Conservation (phyloP, 352 stramenopile genomes). For the Phytophthora tubulina region DNA sequence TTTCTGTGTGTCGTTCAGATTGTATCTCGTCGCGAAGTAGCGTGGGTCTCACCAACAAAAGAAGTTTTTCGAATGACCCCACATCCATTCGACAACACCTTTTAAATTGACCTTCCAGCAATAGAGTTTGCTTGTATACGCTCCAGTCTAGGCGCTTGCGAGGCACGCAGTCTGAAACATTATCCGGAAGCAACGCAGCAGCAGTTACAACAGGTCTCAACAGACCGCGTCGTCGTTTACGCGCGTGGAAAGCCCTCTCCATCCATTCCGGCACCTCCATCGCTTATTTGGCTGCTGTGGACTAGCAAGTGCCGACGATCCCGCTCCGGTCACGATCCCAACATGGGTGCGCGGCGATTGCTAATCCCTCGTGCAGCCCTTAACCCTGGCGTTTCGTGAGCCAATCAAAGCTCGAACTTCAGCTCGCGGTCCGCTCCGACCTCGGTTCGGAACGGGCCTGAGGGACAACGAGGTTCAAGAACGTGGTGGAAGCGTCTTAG, state of each 20-base stretch:
- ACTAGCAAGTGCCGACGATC: not conserved
- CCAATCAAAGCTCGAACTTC: not conserved
- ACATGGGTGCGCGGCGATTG: not conserved
- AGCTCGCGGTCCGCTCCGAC: not conserved
- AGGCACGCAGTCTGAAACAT: not conserved
- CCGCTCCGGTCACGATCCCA: not conserved
- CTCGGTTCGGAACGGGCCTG: not conserved
- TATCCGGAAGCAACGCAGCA: not conserved
- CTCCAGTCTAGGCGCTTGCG: not conserved
- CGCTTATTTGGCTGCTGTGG: not conserved
- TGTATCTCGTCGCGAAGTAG: not conserved
- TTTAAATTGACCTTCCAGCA: constrained; percentile 17
- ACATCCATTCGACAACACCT: constrained; percentile 12
- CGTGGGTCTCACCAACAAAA: not conserved
- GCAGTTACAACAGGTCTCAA: not conserved
- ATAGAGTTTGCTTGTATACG: not conserved
- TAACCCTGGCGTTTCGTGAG: not conserved
- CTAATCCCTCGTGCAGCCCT: too few relatives aligned
- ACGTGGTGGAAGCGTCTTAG: too few relatives aligned
- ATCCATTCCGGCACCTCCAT: not conserved
- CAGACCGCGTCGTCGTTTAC: not conserved
- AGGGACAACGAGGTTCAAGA: too few relatives aligned
- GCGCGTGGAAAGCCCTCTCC: too few relatives aligned
- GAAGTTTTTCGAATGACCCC: constrained; percentile 3
- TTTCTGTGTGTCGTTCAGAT: not conserved